These are phyloP conservation scores for Myochromella boudieri DNA, from an alignment of 768 basidiomycete genomes.

Conservation along the genomic window DNA sequence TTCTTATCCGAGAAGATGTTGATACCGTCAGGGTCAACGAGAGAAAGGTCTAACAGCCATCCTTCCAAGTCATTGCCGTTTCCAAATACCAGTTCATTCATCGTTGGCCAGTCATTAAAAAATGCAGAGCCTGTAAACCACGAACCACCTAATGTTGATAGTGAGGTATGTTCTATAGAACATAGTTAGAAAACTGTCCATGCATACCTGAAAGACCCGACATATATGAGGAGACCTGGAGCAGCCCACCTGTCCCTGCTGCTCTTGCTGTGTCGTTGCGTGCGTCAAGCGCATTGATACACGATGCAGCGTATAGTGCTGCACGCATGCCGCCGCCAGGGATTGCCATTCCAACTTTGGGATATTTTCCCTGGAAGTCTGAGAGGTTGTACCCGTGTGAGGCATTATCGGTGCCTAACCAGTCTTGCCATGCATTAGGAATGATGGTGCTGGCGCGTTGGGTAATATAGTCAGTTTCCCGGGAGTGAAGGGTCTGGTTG, in stretches of 20 bases:
- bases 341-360: slow-evolving; percentile 61
- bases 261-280: slow-evolving; percentile 57
- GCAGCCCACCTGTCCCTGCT: slow-evolving; percentile 63
- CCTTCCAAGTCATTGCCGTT: slow-evolving; percentile 43
- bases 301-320: slow-evolving; percentile 64
- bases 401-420: slow-evolving; percentile 57
- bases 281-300: slow-evolving; percentile 58
- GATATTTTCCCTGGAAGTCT: slow-evolving; percentile 38
- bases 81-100: slow-evolving; percentile 61
- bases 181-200: neutral
- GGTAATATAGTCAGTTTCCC: slow-evolving; percentile 47
- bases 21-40: slow-evolving; percentile 54
- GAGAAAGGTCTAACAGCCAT: slow-evolving; percentile 57
- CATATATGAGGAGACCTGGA: slow-evolving; percentile 72
- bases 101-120: slow-evolving; percentile 62
- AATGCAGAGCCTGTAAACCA: slow-evolving; percentile 66
- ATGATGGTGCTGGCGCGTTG: slow-evolving; percentile 40
- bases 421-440: slow-evolving; percentile 52
- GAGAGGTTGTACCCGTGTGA: slow-evolving; percentile 52
- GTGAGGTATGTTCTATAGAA: neutral
- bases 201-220: slow-evolving; percentile 60
- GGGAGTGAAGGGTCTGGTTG: slow-evolving; percentile 49
- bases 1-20: slow-evolving; percentile 45
- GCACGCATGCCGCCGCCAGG: slow-evolving; percentile 73
- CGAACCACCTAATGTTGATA: slow-evolving; percentile 49